Percentiles rank a stretch among this genome's conserved stretches.
Conservation (phyloP, 2,329 filamentous ascomycete species). For the Sporothrix phasma region DNA sequence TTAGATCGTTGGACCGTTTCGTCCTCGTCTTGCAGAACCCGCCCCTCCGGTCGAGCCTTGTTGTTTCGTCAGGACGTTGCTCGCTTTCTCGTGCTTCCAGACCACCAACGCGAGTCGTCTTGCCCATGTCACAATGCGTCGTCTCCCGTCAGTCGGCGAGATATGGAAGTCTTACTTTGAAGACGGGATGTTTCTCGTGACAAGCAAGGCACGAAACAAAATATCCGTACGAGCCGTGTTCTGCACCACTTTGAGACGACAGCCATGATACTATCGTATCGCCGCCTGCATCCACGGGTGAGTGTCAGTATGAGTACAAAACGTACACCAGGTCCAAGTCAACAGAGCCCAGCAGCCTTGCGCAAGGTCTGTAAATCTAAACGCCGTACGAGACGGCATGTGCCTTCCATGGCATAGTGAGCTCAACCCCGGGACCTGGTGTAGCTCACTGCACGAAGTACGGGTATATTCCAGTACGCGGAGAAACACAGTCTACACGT, state of each 20-base stretch:
- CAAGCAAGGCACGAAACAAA: neutral
- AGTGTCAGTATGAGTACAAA: neutral
- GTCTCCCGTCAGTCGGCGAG: neutral
- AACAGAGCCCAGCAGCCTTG: too few species aligned
- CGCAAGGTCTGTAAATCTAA: neutral
- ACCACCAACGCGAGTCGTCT: neutral
- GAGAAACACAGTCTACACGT: neutral
- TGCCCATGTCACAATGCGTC: neutral
- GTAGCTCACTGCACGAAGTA: neutral
- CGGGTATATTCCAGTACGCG: neutral
- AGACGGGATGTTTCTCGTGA: neutral
- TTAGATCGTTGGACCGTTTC: neutral
- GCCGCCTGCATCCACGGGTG: too few species aligned
- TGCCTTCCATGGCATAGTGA: neutral
- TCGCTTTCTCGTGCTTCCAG: conserved; percentile 2
- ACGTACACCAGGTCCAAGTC: neutral
- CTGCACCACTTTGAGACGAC: too few species aligned
- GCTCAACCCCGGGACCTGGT: neutral
- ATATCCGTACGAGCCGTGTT: neutral
- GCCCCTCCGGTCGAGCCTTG: neutral
- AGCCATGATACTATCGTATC: neutral
- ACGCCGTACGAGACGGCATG: neutral
- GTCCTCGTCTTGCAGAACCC: neutral
- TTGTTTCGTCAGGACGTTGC: too few species aligned
- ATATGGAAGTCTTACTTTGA: too few species aligned